These are phyloP conservation scores for Aspergillus cejpii DNA, from an alignment of 2,329 filamentous ascomycete genomes.

Conservation along the genomic window DNA sequence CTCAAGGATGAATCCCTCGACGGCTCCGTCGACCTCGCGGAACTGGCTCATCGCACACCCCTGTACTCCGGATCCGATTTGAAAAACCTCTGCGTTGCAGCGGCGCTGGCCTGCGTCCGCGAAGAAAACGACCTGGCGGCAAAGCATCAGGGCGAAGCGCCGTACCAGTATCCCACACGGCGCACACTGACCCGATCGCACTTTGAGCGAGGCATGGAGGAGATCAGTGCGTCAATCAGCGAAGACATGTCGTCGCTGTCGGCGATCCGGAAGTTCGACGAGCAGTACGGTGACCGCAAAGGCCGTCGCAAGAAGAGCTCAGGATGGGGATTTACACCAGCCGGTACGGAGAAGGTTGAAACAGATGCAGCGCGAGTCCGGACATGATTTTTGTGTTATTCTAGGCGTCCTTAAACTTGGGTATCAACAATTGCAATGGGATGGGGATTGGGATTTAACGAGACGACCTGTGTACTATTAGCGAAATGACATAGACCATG, in stretches of 20 bases:
- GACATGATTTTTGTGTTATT: constrained; percentile 21
- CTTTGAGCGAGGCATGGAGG: constrained; percentile 76
- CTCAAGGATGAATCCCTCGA: constrained; percentile 44
- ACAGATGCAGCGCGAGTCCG: constrained; percentile 40
- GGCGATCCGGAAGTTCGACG: constrained; percentile 89
- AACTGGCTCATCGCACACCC: constrained; percentile 42
- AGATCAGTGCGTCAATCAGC: constrained; percentile 86
- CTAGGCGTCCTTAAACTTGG: not conserved
- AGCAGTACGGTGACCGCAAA: constrained; percentile 81
- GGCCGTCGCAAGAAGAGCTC: constrained; percentile 55
- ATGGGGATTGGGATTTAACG: constrained; percentile 7
- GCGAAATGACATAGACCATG: constrained; percentile 27
- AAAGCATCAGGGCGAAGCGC: constrained; percentile 31
- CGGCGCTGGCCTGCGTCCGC: constrained; percentile 45
- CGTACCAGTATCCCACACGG: constrained; percentile 60
- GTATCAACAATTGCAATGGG: constrained; percentile 2
- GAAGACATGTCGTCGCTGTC: constrained; percentile 86
- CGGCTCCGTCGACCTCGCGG: constrained; percentile 36
- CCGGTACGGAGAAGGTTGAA: constrained; percentile 26
- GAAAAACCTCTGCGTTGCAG: constrained; percentile 47
- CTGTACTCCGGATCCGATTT: constrained; percentile 49
- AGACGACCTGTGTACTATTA: constrained; percentile 26
- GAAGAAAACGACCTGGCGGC: constrained; percentile 42
- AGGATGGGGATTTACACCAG: constrained; percentile 47
- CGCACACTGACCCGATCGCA: constrained; percentile 62